Evolutionary conservation across 2,329 filamentous ascomycete genomes (phyloP), one percentile per base, ranked within the genome.

Genomic region (Elsinoe batatas): DNA sequence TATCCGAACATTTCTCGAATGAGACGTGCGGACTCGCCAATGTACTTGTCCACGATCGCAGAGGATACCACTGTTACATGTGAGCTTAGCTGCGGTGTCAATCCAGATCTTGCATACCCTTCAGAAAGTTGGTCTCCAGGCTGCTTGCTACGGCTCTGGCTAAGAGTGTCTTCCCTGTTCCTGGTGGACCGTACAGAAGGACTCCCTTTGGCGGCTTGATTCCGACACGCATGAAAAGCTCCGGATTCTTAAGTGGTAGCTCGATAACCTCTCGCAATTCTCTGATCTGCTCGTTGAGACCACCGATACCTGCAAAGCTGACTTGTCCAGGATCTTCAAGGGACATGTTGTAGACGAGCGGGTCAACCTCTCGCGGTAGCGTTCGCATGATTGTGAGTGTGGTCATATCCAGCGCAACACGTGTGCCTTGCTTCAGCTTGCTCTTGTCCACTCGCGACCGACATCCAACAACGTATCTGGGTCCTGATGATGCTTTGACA

Each of bases 1-100:
- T 98, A 98, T 57, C 93, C 94, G 68, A 98, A 98, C 94, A 98
- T 98, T 73, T 98, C 93, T 71, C 93, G 85, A 67, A 98, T 98
- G 62, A 98, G 78, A 62, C 94, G 86, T 36, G 93, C 93, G 10
- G 93, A 98, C 75, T 98, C 93, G 72, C 93, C 93, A 61, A 98
- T 98, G 69, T 98, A 98, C 73, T 98, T 98, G 79, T 98, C 94
- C 60, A 98, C 93, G 67, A 98, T 98, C 26, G 93, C 94, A 42
- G 93, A 98, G 3, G 93, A 97, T 30, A 98, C 93, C 59, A 98
- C 93, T 95, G 63, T 18, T 51, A 37, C 42, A 13, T 47, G 57
- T 66, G 56, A 63, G 63, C 46, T 37, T 13, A 5, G 20, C 15
- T 32, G 15, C 20, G 26, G 11, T 22, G 10, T 8, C 33, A 18